Evolutionary conservation across 108 stramenopile species (phyloP).

Genomic region (Phaeodactylum tricornutum): DNA sequence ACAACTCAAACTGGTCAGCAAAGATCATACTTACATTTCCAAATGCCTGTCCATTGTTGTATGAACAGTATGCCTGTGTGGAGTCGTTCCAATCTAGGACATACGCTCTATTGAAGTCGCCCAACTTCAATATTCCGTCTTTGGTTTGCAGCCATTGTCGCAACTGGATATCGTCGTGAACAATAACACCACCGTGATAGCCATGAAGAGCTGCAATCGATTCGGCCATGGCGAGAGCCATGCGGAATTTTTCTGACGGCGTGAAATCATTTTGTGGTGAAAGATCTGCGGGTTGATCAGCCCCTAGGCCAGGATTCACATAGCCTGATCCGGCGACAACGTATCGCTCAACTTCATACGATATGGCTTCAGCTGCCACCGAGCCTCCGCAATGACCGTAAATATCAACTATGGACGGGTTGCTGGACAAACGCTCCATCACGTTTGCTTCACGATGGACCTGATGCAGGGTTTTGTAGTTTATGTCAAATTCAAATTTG

Average conservation of each 20-base stretch:
- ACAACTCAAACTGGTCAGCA: no score
- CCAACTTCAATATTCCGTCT: conserved; percentile 53
- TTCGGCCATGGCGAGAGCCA: conserved; percentile 3
- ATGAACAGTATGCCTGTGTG: conserved; percentile 48
- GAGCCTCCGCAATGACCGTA: conserved; percentile 64
- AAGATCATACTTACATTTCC: neutral
- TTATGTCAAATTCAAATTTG: no score
- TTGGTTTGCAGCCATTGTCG: conserved; percentile 60
- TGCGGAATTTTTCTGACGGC: neutral
- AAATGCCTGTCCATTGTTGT: conserved; percentile 30
- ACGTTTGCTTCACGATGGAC: conserved; percentile 73
- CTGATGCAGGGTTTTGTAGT: no score
- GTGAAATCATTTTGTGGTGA: no score
- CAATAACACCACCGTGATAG: conserved; percentile 41
- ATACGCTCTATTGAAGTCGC: conserved; percentile 44
- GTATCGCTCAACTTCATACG: conserved; percentile 39
- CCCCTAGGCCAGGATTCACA: no score
- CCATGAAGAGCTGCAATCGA: neutral
- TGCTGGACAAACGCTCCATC: conserved; percentile 52
- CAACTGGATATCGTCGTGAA: conserved; percentile 70
- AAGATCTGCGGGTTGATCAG: no score
- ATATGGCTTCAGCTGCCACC: conserved; percentile 38
- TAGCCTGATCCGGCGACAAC: no score
- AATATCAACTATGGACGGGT: conserved; percentile 51
- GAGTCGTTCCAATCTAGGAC: neutral